Conservation (phyloP, 2,329 filamentous ascomycete genomes). For the Coleophoma cylindrospora region DNA sequence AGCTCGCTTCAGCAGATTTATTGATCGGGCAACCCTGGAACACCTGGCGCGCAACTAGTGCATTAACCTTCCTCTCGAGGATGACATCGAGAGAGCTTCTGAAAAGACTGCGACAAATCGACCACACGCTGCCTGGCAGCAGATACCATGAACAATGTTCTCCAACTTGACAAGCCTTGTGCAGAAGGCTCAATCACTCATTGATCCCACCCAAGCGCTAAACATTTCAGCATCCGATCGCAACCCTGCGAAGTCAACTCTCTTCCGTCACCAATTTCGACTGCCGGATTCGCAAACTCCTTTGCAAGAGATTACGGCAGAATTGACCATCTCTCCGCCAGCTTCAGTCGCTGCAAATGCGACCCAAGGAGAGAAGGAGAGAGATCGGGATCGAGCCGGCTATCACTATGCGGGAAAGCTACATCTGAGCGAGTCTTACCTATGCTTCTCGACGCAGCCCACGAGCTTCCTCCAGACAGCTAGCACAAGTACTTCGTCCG, state of each 20-base stretch:
- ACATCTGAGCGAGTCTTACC: constrained; percentile 87
- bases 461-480: constrained; percentile 81
- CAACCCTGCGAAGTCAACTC: constrained; percentile 82
- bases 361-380: constrained; percentile 65
- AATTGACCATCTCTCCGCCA: constrained; percentile 78
- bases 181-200: constrained; percentile 91
- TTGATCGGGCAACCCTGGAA: too few species aligned
- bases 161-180: constrained; percentile 70
- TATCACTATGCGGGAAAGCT: constrained; percentile 91
- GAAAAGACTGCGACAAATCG: too few species aligned
- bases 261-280: constrained; percentile 96
- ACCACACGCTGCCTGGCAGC: neutral
- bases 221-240: constrained; percentile 69
- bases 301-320: constrained; percentile 92
- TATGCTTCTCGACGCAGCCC: constrained; percentile 94
- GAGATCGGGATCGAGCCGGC: constrained; percentile 54
- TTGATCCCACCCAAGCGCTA: constrained; percentile 79
- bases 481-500: constrained; percentile 72
- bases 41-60: too few species aligned
- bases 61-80: too few species aligned
- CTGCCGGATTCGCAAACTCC: constrained; percentile 89
- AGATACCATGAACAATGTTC: constrained; percentile 44
- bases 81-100: too few species aligned
- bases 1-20: too few species aligned
- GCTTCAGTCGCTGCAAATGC: constrained; percentile 41